These are phyloP conservation scores for Physcia stellaris DNA, from an alignment of 495 filamentous ascomycete genomes.

Conservation along the genomic window DNA sequence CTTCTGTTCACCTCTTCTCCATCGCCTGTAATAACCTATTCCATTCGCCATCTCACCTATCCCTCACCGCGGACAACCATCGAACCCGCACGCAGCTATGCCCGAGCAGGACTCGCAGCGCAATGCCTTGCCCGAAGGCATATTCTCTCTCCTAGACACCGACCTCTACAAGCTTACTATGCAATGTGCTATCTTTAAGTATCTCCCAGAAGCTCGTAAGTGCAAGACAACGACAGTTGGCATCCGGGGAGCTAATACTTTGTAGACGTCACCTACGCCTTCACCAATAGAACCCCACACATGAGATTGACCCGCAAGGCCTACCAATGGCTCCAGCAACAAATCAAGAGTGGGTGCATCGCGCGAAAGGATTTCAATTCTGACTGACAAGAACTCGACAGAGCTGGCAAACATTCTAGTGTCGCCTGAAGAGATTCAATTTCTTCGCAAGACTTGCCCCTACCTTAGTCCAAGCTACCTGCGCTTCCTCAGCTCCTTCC, in stretches of 20 bases:
- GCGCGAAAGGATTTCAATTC: slow-evolving; percentile 63
- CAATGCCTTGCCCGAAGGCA: slow-evolving; percentile 40
- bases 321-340: slow-evolving; percentile 71
- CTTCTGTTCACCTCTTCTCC: too few relatives aligned
- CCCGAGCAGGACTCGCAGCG: too few relatives aligned
- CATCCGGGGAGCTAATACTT: too few relatives aligned
- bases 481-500: slow-evolving; percentile 65
- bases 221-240: too few relatives aligned
- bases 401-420: slow-evolving; percentile 68
- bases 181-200: slow-evolving; percentile 91
- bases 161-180: slow-evolving; percentile 98
- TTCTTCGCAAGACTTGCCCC: slow-evolving; percentile 62
- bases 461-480: slow-evolving; percentile 72
- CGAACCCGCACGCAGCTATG: too few relatives aligned
- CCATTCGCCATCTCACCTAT: too few relatives aligned
- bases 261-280: slow-evolving; percentile 68
- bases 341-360: slow-evolving; percentile 65
- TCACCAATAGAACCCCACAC: slow-evolving; percentile 88
- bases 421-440: slow-evolving; percentile 63
- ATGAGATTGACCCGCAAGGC: slow-evolving; percentile 78
- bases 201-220: slow-evolving; percentile 67
- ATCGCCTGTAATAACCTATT: too few relatives aligned
- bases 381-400: slow-evolving; percentile 64
- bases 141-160: slow-evolving; percentile 88
- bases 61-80: too few relatives aligned